Evolutionary conservation across 352 stramenopile genomes (phyloP), one percentile per base, ranked within the genome.

Genomic region (Thalassiosira oceanica): DNA sequence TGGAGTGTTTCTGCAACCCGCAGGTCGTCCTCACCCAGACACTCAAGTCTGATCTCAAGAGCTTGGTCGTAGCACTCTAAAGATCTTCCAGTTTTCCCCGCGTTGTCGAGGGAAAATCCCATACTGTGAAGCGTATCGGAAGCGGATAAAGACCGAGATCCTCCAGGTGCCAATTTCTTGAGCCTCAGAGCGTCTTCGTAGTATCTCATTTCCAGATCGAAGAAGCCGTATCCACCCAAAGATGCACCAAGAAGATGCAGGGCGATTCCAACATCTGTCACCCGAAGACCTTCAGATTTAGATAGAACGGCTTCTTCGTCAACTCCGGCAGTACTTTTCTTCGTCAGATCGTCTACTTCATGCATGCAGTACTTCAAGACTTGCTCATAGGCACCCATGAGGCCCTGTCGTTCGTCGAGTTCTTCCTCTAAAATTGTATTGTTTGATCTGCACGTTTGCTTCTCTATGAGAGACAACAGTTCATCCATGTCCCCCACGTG

Each of bases 101-200:
- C 41, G 63, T 78, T 84, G 61, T 84, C 74, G 35, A 81, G 50
- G 21, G 70, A 75, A 49, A 78, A 84, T 5, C 74, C 74, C 64
- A 78, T 73, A 39, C 57, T 69, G 20, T 84, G 74, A 11, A 84
- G 33, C 24, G 69, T 84, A 35, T 84, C 74, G 18, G 74, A 73
- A 49, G 64, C 46, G 15, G 64, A 58, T 0, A 84, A 53, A 21
- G 33, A 66, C 58, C 50, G 56, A 3, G 57, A 24, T 6, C 62
- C 55, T 26, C 63, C 66, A 1, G 39, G 39, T 11, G 53, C 50
- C 10, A 77, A 27, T 29, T 51, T 64, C 58, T 84, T 84, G 6
- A 81, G 52, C 20, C 55, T 18, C 15, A 84, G 61, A 11, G 75
- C 70, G 49, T 84, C 68, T 41, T 43, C 61, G 43, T 77, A 84